Conservation (phyloP, 208 protist genomes). For the Angomonas deanei region DNA sequence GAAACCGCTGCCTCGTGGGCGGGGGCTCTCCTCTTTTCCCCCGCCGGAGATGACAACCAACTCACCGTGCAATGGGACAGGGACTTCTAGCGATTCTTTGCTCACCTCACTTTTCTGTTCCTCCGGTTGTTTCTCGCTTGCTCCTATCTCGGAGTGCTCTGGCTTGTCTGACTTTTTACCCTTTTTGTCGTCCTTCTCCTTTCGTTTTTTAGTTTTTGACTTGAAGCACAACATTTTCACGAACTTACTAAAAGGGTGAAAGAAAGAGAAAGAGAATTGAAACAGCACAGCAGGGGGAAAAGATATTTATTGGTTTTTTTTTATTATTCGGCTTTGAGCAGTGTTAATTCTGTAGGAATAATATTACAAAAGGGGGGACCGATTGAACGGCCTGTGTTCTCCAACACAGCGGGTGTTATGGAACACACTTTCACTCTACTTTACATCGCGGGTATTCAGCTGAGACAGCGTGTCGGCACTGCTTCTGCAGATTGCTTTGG, state of each 20-base stretch:
- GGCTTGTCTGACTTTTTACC: constrained; percentile 6
- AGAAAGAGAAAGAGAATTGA: constrained; percentile 5
- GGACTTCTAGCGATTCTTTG: not conserved
- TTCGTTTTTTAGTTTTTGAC: constrained; percentile 15
- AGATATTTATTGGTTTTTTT: not conserved
- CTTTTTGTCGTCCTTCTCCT: constrained; percentile 7
- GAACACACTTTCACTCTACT: too few species aligned
- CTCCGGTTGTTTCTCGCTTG: not conserved
- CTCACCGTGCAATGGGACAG: not conserved
- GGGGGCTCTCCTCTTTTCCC: not conserved
- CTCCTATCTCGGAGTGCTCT: not conserved
- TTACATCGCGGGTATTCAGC: too few species aligned
- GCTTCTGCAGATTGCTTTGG: not conserved
- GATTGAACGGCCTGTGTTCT: too few species aligned
- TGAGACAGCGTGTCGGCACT: not conserved
- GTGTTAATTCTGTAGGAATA: too few species aligned
- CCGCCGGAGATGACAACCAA: too few species aligned
- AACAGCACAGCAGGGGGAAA: constrained; percentile 9
- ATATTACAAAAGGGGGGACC: too few species aligned
- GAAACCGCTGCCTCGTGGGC: constrained; percentile 14
- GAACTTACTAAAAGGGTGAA: not conserved
- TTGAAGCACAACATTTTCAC: constrained; percentile 26
- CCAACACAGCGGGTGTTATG: too few species aligned
- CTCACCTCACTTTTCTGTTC: not conserved
- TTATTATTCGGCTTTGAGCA: too few species aligned